Evolutionary conservation across 495 filamentous ascomycete species (phyloP), one percentile per base, ranked within the genome.

Genomic region (Bacidia rubella): DNA sequence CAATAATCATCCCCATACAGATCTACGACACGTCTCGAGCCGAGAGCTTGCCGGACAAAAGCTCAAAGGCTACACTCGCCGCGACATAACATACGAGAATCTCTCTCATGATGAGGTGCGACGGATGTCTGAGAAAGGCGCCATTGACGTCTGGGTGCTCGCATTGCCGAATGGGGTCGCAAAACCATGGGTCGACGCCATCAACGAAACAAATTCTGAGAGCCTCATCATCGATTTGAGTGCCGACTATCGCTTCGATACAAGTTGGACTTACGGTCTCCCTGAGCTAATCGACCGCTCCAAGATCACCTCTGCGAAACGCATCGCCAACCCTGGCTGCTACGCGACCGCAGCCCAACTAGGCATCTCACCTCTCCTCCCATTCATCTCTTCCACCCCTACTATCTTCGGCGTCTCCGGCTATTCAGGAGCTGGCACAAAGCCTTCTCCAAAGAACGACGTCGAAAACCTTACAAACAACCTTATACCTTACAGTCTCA

Each of bases 111-210:
- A 98, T 49, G 90, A 96, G 62, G 85, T 96, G 21, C 80, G 85
- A 49, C 79, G 82, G 50, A 93, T 96, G 87, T 87, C 90, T 57
- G 80, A 86, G 62, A 82, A 83, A 41, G 85, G 85, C n/a, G 83
- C 92, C 49, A 86, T 98, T 50, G 92, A 98, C 72, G 93, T 88
- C 70, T 97, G 89, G 88, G 87, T 98, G 29, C 94, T 97, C 88
- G 92, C 92, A 35, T 77, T 98, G 24, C 92, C 92, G 11, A 98
- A 98, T 61, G 92, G 92, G 47, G 88, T 98, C 52, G 95, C 89
- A 76, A 87, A 90, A 70, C 92, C 92, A 1, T 98, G 85, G 61
- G 87, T 97, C 12, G 89, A 97, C 56, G 90, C 92, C 24, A 79
- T 98, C 44, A 77, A 90, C 61, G 79, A 85, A 65, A 79, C 77